phyloP scores from a whole-genome alignment of 2,329 filamentous ascomycete genomes.

The Venturia asperata region DNA sequence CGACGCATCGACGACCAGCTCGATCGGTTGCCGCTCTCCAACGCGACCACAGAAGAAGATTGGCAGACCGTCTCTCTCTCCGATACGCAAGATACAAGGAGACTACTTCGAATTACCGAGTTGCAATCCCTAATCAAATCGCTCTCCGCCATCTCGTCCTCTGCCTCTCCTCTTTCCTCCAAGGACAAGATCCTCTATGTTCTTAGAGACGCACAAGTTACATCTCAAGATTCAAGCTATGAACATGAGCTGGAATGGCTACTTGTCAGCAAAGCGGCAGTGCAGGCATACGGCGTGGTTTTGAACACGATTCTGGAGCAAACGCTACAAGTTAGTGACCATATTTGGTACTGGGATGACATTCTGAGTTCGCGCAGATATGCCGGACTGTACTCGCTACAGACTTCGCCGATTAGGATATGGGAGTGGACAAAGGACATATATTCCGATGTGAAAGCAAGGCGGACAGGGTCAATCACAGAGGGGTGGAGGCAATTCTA shows the following conservation, averaged over 20 bases:
- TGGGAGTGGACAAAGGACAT: constrained; percentile 66
- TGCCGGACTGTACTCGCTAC: constrained; percentile 75
- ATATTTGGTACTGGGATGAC: constrained; percentile 95
- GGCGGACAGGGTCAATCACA: constrained; percentile 26
- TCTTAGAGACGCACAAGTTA: constrained; percentile 20
- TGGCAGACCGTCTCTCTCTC: constrained; percentile 20
- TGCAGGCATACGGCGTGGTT: constrained; percentile 81
- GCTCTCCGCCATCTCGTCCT: constrained; percentile 18
- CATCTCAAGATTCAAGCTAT: constrained; percentile 41
- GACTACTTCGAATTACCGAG: constrained; percentile 15
- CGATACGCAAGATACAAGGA: constrained; percentile 18
- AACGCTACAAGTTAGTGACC: constrained; percentile 74
- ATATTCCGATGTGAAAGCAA: constrained; percentile 52
- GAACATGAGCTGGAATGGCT: constrained; percentile 85
- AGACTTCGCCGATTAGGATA: constrained; percentile 71
- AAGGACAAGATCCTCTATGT: constrained; percentile 11
- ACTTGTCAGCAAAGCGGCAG: constrained; percentile 79
- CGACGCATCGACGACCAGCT: constrained; percentile 51
- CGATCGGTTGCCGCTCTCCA: constrained; percentile 49
- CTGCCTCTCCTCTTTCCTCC: constrained; percentile 7
- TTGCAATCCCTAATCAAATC: constrained; percentile 21
- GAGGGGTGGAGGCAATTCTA: constrained; percentile 62
- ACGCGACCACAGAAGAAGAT: constrained; percentile 24
- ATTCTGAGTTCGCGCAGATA: constrained; percentile 70
- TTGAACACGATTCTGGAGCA: constrained; percentile 72